phyloP scores from a whole-genome alignment of 139 green algal genomes.

The Dunaliella sp. region DNA sequence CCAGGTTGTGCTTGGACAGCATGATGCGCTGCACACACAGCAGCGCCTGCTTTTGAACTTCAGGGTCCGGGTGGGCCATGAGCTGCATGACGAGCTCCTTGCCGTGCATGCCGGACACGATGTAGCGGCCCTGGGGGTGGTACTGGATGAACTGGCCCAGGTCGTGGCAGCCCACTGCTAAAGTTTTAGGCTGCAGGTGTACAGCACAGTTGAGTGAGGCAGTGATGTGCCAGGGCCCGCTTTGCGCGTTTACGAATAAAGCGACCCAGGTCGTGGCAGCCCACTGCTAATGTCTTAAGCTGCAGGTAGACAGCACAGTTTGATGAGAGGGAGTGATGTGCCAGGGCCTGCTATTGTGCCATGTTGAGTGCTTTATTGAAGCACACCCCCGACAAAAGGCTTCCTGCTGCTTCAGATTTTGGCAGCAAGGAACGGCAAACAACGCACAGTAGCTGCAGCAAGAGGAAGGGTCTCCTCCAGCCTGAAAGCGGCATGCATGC shows the following conservation, averaged over 20 bases:
- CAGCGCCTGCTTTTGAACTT: constrained; percentile 92
- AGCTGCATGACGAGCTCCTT: constrained; percentile 94
- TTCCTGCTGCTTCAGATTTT: too few species aligned
- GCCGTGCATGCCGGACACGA: constrained; percentile 79
- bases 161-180: constrained; percentile 90
- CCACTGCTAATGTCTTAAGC: constrained; percentile 81
- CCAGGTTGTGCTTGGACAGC: constrained; percentile 78
- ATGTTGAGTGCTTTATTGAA: too few species aligned
- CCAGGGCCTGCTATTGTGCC: too few species aligned
- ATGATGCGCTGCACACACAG: constrained; percentile 93
- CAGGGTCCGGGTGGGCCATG: constrained; percentile 85
- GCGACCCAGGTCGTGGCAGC: constrained; percentile 85
- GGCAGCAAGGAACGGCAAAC: too few species aligned
- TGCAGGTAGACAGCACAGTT: too few species aligned
- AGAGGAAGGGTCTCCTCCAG: too few species aligned
- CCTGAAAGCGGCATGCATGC: too few species aligned
- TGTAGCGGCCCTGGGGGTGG: constrained; percentile 69
- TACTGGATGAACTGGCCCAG: constrained; percentile 84
- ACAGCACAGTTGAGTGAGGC: too few species aligned
- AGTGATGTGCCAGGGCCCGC: too few species aligned
- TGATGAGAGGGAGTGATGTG: too few species aligned
- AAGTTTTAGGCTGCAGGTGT: constrained; percentile 56
- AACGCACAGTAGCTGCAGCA: too few species aligned
- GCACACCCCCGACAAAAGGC: too few species aligned
- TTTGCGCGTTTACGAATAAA: constrained; percentile 82